phyloP scores from a whole-genome alignment of 1,284 basidiomycete species.

The Apiotrichum veenhuisii region DNA sequence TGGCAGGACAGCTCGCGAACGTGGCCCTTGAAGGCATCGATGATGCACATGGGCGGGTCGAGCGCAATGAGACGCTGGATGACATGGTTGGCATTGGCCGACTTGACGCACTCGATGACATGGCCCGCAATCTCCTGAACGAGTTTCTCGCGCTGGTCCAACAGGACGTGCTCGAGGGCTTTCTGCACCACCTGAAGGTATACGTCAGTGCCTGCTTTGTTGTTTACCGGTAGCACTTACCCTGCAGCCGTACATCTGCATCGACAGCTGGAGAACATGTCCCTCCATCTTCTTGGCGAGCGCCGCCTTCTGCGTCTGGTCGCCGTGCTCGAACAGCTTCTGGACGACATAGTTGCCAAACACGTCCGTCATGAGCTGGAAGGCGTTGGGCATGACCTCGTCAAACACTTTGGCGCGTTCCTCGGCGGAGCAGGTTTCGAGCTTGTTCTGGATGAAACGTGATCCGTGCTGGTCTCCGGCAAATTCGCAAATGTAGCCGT shows the following conservation, averaged over 20 bases:
- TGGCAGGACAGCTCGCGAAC: conserved; percentile 84
- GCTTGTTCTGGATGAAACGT: conserved; percentile 80
- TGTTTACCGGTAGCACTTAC: conserved; percentile 23
- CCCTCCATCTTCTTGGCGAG: conserved; percentile 75
- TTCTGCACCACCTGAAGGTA: conserved; percentile 50
- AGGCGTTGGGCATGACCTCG: conserved; percentile 78
- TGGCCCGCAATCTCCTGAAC: conserved; percentile 77
- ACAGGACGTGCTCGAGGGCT: conserved; percentile 77
- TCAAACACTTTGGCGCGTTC: conserved; percentile 81
- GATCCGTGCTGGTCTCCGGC: conserved; percentile 91
- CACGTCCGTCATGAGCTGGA: conserved; percentile 84
- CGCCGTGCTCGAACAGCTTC: conserved; percentile 89
- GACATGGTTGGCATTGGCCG: conserved; percentile 94
- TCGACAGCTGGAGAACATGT: conserved; percentile 70
- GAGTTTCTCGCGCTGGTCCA: conserved; percentile 70
- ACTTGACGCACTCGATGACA: conserved; percentile 82
- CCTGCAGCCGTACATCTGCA: conserved; percentile 90
- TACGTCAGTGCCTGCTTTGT: neutral
- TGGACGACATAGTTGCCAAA: conserved; percentile 98
- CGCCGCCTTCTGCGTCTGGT: conserved; percentile 66
- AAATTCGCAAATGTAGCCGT: conserved; percentile 85
- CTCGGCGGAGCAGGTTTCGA: conserved; percentile 69
- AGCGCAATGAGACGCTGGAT: conserved; percentile 65
- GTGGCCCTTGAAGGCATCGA: conserved; percentile 72
- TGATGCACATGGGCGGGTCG: conserved; percentile 71